Base-by-base conservation (phyloP, 2,329 filamentous ascomycete species). In the Daldinia sp. region DNA sequence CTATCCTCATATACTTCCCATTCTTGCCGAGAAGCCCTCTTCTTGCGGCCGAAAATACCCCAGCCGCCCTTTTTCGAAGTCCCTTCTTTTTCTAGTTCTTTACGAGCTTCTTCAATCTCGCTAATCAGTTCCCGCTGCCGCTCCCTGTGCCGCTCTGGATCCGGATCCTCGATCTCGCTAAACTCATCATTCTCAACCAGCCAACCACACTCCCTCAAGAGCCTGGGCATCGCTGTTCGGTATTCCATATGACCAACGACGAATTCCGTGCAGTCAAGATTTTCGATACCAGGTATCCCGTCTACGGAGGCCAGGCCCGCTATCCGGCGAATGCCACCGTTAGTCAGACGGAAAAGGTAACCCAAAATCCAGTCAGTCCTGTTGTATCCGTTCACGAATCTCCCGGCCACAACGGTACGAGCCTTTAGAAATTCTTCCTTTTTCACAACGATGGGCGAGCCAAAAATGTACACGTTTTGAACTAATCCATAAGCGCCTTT, bases 241-340 rank as follows among this genome's bases (percentile, higher is more conserved):
- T 99, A 99, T 53, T 95, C 92, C 94, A 98, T 98, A 75, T 99
- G 95, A 0, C 95, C 94, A 25, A 89, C 87, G 13, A 98, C 94
- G 47, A 90, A 81, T 58, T 93, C 87, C 1, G 94, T 96, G 37
- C 96, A 90, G 74, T 98, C 88, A 66, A 96, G 83, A 72, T 97
- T 98, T 75, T 98, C 95, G 13, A 98, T 79, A 13, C 90, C 92
- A 0, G 90, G 88, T n/a, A 96, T 82, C 4, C 82, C 85, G 43
- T 94, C 86, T 2, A 98, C 84, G 1, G 90, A 83, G 0, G 87
- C 91, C 39, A 99, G 84, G 10, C 95, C 95, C 4, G 94, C 94
- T 1, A 99, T 87, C 17, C 90, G 88, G 77, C 93, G 90, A 72
- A 98, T 94, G 41, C 95, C 95, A 68, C 95, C 95, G 69, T 90